A percentile compares a stretch with the other conserved stretches of the same genome.
These are phyloP conservation scores for Lanmaoa rubissima DNA, from an alignment of 768 basidiomycete species.

Conservation along the genomic window DNA sequence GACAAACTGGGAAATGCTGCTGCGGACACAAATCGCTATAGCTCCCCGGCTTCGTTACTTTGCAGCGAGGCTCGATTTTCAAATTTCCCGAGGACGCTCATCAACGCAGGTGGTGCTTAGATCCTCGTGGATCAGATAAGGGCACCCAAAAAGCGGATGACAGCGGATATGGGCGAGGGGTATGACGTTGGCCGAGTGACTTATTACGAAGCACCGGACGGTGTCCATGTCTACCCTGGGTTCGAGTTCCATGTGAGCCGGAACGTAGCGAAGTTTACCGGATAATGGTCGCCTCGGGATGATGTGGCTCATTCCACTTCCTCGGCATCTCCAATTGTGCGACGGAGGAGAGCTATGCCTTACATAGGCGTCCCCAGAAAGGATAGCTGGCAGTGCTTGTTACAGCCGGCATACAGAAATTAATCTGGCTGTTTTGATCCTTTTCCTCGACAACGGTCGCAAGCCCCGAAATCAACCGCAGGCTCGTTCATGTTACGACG, in stretches of 20 bases:
- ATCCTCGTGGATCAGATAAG: slow-evolving; percentile 37
- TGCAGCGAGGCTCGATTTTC: slow-evolving; percentile 32
- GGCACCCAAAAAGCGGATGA: slow-evolving; percentile 23
- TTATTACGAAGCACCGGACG: slow-evolving; percentile 31
- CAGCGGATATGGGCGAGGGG: slow-evolving; percentile 33
- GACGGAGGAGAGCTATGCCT: slow-evolving; percentile 3
- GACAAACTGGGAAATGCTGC: slow-evolving; percentile 35
- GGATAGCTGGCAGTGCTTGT: slow-evolving; percentile 13
- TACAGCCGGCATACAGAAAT: slow-evolving; percentile 14
- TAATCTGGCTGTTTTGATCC: slow-evolving; percentile 7
- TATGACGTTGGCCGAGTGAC: slow-evolving; percentile 19
- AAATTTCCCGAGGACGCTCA: slow-evolving; percentile 36
- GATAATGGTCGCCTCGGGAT: slow-evolving; percentile 37
- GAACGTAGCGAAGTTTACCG: slow-evolving; percentile 46
- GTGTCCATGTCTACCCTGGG: slow-evolving; percentile 42
- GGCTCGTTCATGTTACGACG: slow-evolving; percentile 8
- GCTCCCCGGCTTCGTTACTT: slow-evolving; percentile 52
- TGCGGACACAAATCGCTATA: slow-evolving; percentile 47
- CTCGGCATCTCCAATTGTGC: slow-evolving; percentile 19
- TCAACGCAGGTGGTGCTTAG: slow-evolving; percentile 33
- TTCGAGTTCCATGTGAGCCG: slow-evolving; percentile 50
- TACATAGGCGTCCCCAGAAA: slow-evolving; percentile 10
- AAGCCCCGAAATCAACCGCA: not conserved
- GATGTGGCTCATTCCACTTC: slow-evolving; percentile 22
- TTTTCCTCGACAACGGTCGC: slow-evolving; percentile 14